Evolutionary conservation across 2,329 filamentous ascomycete genomes (phyloP).

Genomic region (Aspergillus sp.): DNA sequence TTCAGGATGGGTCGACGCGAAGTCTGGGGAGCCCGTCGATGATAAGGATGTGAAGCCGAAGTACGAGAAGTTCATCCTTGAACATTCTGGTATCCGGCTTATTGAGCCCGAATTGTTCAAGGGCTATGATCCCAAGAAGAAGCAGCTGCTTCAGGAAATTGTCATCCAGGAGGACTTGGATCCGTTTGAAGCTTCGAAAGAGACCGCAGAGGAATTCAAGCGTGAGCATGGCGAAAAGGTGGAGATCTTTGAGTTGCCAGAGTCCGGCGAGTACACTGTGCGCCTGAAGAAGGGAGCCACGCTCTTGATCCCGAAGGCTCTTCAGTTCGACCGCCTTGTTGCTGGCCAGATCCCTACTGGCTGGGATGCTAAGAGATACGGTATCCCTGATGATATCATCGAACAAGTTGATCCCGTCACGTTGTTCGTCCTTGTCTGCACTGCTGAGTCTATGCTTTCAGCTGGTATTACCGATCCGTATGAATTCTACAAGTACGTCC

Average conservation of each 20-base stretch:
- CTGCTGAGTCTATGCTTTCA: constrained; percentile 84
- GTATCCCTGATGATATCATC: constrained; percentile 96
- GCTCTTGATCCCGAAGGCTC: constrained; percentile 92
- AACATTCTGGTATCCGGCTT: constrained; percentile 94
- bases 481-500: constrained; percentile 99
- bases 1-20: constrained; percentile 92
- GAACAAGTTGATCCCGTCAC: constrained; percentile 96
- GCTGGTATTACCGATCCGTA: constrained; percentile 98
- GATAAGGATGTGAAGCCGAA: constrained; percentile 98
- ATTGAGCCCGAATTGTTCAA: constrained; percentile 97
- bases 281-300: constrained; percentile 94
- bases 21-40: constrained; percentile 91
- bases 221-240: constrained; percentile 97
- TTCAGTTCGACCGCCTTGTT: constrained; percentile 95
- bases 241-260: constrained; percentile 91
- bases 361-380: constrained; percentile 95
- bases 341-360: constrained; percentile 96
- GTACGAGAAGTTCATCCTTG: constrained; percentile 95
- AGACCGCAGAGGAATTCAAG: constrained; percentile 96
- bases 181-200: constrained; percentile 95
- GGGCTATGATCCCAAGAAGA: constrained; percentile 97
- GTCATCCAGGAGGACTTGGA: constrained; percentile 97
- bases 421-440: constrained; percentile 90
- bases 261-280: constrained; percentile 91
- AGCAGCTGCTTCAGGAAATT: constrained; percentile 96